Base-by-base conservation (phyloP, 2,329 filamentous ascomycete species). In the Phialemonium atrogriseum region DNA sequence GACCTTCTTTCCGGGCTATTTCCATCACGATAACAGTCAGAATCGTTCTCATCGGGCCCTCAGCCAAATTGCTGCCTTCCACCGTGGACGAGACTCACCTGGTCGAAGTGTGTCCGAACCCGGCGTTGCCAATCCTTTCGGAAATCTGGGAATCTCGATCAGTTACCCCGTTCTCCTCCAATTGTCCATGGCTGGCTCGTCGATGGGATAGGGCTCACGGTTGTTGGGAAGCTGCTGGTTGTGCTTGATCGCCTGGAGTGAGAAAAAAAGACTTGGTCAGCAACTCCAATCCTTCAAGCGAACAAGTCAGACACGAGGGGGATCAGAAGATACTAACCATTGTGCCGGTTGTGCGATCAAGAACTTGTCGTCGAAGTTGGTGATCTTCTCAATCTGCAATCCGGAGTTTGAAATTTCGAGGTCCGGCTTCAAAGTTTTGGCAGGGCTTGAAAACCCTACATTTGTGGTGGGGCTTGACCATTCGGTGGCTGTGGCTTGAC, bases 71-170 rank as follows among this genome's bases (percentile, higher is more conserved):
- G 24, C 47, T 42, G 42, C 48, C 44, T 20, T 38, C 26, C 15
- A 31, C 27, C 32, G 22, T 49, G 41, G 48, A 46, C 40, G 37
- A 37, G 42, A 47, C 61, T 71, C 89, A 94, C 89, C 87, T 96
- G 91, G 77, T 98, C 87, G 75, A 98, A 98, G 79, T 98, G 91
- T 70, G 85, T 84, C 72, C 87, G 85, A 63, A 98, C 91, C 73
- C 88, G 85, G 73, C 87, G 85, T 72, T 96, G 88, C 91, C 91
- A 98, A 78, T 98, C 88, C 86, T 94, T 95, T 73, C 86, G 88
- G 85, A 94, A 94, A 66, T 95, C 84, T 91, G 59, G 44, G 47
- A 49, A 34, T 35, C 31, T 41, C 45, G 38, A 41, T 65, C 54
- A 68, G 66, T 61, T 52, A 51, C 52, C 42, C 34, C 38, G 35